Evolutionary conservation across 2,329 filamentous ascomycete genomes (phyloP).

Genomic region (Exophiala viscosa): DNA sequence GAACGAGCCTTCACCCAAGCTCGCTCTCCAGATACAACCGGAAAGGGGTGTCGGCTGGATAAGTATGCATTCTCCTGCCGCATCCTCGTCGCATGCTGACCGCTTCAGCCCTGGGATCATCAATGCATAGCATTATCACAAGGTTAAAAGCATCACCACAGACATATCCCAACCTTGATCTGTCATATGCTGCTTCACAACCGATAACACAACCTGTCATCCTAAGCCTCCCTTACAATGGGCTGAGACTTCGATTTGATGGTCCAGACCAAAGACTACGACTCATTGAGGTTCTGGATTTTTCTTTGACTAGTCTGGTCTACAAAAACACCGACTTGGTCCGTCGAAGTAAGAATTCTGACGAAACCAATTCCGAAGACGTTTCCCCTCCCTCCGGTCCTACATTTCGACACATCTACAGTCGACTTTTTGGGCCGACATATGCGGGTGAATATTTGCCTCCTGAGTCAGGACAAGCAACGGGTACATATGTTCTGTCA

Average conservation of each 20-base stretch:
- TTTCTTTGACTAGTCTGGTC: slow-evolving; percentile 75
- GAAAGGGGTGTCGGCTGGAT: slow-evolving; percentile 64
- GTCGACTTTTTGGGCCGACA: slow-evolving; percentile 86
- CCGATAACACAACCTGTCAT: slow-evolving; percentile 74
- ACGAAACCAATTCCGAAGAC: slow-evolving; percentile 35
- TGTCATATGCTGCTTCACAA: slow-evolving; percentile 71
- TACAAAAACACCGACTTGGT: slow-evolving; percentile 80
- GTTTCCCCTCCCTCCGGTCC: slow-evolving; percentile 55
- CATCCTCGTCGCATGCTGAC: background rate
- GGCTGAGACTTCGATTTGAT: slow-evolving; percentile 86
- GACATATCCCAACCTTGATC: slow-evolving; percentile 75
- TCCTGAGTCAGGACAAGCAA: slow-evolving; percentile 51
- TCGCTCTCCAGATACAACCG: slow-evolving; percentile 59
- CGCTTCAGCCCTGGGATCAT: slow-evolving; percentile 73
- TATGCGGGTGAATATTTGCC: slow-evolving; percentile 90
- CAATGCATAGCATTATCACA: slow-evolving; percentile 82
- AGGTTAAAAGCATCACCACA: slow-evolving; percentile 84
- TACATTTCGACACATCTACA: slow-evolving; percentile 84
- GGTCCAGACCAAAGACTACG: slow-evolving; percentile 87
- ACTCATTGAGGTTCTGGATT: slow-evolving; percentile 86
- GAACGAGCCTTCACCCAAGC: slow-evolving; percentile 12
- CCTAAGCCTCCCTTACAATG: slow-evolving; percentile 75
- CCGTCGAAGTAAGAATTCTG: slow-evolving; percentile 50
- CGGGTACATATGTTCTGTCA: slow-evolving; percentile 81
- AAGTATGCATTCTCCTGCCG: slow-evolving; percentile 35